These are phyloP conservation scores for Pseudogymnoascus sp. DNA, from an alignment of 2,329 filamentous ascomycete species.

Conservation along the genomic window DNA sequence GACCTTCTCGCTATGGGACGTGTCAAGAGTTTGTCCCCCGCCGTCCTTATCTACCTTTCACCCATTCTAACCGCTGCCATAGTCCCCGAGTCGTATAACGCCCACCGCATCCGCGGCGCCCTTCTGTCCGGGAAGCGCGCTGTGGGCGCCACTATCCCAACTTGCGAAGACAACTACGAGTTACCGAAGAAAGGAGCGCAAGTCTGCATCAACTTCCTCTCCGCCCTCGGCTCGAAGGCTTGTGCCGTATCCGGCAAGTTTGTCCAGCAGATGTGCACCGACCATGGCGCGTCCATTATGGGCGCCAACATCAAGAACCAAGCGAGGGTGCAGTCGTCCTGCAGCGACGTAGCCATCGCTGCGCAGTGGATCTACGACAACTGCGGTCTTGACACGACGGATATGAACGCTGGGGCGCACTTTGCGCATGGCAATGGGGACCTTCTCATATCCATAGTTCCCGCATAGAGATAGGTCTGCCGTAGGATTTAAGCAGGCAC, in stretches of 20 bases:
- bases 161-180: not conserved
- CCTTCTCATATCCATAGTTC: not conserved
- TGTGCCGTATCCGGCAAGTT: not conserved
- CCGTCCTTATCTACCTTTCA: not conserved
- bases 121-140: not conserved
- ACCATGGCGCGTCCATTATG: not conserved
- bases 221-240: not conserved
- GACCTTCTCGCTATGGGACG: not conserved
- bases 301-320: conserved; percentile 2
- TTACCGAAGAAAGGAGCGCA: not conserved
- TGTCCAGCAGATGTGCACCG: not conserved
- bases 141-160: not conserved
- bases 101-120: not conserved
- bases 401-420: not conserved
- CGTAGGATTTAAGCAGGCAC: not conserved
- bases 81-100: conserved; percentile 2
- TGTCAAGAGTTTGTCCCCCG: not conserved
- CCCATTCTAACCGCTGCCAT: not conserved
- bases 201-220: not conserved
- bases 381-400: not conserved
- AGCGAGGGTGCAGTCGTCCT: not conserved
- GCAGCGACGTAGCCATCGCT: not conserved
- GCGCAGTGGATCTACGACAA: not conserved
- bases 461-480: not conserved
- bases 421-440: not conserved